Evolutionary conservation across 2,329 filamentous ascomycete species (phyloP).

Genomic region (Claviceps paspali): DNA sequence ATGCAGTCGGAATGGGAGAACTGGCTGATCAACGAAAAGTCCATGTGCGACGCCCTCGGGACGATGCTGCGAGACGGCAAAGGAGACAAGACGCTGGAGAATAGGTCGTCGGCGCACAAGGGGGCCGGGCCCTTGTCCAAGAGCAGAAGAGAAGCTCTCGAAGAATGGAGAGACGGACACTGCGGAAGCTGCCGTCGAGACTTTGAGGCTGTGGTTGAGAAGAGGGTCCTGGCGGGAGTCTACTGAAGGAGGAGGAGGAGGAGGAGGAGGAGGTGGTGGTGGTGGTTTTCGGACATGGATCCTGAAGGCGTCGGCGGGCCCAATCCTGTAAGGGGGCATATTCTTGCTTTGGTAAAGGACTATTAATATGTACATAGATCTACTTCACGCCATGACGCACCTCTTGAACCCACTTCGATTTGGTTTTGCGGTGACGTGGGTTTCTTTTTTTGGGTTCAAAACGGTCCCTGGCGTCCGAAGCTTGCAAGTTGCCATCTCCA

Average conservation of each 20-base stretch:
- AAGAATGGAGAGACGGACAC: constrained; percentile 36
- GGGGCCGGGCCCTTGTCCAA: constrained; percentile 14
- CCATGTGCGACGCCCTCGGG: constrained; percentile 52
- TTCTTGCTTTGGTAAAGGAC: too few relatives aligned
- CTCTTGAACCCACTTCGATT: too few relatives aligned
- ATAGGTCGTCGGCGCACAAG: constrained; percentile 16
- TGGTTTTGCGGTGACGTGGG: too few relatives aligned
- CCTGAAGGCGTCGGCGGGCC: too few relatives aligned
- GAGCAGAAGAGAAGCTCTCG: constrained; percentile 22
- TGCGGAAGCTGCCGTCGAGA: constrained; percentile 41
- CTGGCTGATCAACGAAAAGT: constrained; percentile 70
- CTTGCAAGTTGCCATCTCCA: too few relatives aligned
- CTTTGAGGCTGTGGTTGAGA: constrained; percentile 16
- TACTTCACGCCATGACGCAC: too few relatives aligned
- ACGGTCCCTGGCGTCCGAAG: too few relatives aligned
- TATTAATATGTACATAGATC: too few relatives aligned
- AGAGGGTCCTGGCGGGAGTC: constrained; percentile 14
- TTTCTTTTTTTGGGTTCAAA: too few relatives aligned
- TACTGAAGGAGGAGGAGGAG: not conserved
- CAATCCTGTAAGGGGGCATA: too few relatives aligned
- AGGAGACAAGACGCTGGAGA: constrained; percentile 7
- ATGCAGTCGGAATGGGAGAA: constrained; percentile 82
- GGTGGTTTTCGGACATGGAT: too few relatives aligned
- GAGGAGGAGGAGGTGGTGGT: too few relatives aligned
- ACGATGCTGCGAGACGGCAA: constrained; percentile 24